A percentile compares a stretch with the other conserved stretches of the same genome.
Conservation (phyloP, 108 stramenopile genomes). For the Nitzschia sp. region DNA sequence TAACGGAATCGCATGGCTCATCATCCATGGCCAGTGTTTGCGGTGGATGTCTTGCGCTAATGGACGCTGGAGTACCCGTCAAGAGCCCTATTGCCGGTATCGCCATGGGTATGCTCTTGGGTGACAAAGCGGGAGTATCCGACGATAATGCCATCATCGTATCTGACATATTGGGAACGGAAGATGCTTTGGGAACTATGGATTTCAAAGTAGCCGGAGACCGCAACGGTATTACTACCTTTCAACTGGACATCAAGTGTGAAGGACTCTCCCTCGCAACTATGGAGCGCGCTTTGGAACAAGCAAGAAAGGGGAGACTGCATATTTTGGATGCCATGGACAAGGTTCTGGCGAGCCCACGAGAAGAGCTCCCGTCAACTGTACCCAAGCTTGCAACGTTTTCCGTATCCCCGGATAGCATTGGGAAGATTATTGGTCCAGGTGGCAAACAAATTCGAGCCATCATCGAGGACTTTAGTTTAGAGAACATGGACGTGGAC, state of each 20-base stretch:
- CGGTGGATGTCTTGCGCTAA: constrained; percentile 88
- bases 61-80: constrained; percentile 95
- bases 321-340: constrained; percentile 83
- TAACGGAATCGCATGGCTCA: constrained; percentile 86
- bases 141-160: constrained; percentile 80
- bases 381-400: constrained; percentile 71
- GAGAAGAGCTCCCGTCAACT: constrained; percentile 55
- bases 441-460: constrained; percentile 86
- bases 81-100: constrained; percentile 79
- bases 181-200: constrained; percentile 88
- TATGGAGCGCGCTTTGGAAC: constrained; percentile 84
- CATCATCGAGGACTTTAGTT: constrained; percentile 82
- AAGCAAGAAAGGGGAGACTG: constrained; percentile 71
- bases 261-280: constrained; percentile 78
- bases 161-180: constrained; percentile 84
- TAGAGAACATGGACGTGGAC: constrained; percentile 70
- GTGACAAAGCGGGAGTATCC: constrained; percentile 61
- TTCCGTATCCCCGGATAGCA: constrained; percentile 56
- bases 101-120: constrained; percentile 88
- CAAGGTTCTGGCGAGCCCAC: constrained; percentile 47
- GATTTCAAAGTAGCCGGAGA: constrained; percentile 91
- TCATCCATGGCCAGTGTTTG: constrained; percentile 91
- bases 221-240: constrained; percentile 80
- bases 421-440: constrained; percentile 88
- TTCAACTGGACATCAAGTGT: constrained; percentile 95